phyloP scores from a whole-genome alignment of 192 early-diverging fungal species.

The Coemansia sp. region DNA sequence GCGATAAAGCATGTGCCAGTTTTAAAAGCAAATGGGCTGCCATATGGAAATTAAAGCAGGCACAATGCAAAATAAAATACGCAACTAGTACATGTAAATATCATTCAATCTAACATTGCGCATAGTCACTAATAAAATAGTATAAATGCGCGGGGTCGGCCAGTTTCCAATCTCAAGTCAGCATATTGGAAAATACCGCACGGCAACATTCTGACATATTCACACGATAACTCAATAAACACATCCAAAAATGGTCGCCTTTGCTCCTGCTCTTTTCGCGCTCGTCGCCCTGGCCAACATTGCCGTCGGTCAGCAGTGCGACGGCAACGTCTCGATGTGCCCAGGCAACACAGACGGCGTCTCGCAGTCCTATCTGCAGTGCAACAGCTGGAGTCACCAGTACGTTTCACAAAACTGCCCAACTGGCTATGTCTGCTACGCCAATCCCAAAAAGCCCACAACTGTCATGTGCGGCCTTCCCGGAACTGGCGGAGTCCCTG shows the following conservation, averaged over 20 bases:
- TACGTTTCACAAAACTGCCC: slow-evolving; percentile 22
- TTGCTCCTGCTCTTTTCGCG: slow-evolving; percentile 16
- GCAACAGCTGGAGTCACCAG: slow-evolving; percentile 35
- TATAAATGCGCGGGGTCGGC: background rate
- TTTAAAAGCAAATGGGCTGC: background rate
- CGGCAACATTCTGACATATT: background rate
- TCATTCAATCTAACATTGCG: background rate
- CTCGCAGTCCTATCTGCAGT: slow-evolving; percentile 36
- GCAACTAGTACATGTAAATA: background rate
- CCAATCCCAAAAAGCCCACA: slow-evolving; percentile 32
- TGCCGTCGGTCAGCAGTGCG: slow-evolving; percentile 21
- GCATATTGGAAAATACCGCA: background rate
- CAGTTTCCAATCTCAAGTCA: background rate
- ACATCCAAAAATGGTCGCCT: slow-evolving; percentile 16
- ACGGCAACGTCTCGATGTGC: slow-evolving; percentile 28
- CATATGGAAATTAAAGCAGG: background rate
- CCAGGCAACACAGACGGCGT: slow-evolving; percentile 34
- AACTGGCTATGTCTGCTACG: slow-evolving; percentile 36
- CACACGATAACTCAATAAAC: background rate
- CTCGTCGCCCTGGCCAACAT: slow-evolving; percentile 22
- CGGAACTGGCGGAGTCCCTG: slow-evolving; percentile 28
- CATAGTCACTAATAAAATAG: background rate
- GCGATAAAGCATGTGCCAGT: background rate
- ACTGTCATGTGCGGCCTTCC: slow-evolving; percentile 42
- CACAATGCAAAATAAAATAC: background rate